phyloP scores from a whole-genome alignment of 1,139 yeast genomes.

The Hemisphaericaspora subhashii region DNA sequence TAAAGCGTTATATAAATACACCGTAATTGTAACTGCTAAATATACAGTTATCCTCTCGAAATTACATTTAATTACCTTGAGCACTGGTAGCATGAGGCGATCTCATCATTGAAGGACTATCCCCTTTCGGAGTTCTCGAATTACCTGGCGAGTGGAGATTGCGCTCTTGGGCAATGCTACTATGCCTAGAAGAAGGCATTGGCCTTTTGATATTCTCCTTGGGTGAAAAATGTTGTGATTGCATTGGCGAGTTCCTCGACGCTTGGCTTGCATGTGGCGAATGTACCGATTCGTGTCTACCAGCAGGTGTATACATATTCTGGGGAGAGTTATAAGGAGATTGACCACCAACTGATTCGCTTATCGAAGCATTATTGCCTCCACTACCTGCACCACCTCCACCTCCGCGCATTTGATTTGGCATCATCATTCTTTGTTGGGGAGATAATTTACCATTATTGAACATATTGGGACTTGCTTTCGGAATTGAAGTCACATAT shows the following conservation, averaged over 20 bases:
- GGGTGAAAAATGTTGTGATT: slow-evolving; percentile 21
- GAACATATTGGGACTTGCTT: slow-evolving; percentile 5
- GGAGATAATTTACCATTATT: slow-evolving; percentile 5
- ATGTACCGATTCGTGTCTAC: slow-evolving; percentile 6
- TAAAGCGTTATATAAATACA: slow-evolving; percentile 1
- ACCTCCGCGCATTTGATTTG: slow-evolving; percentile 6
- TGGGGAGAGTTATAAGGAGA: slow-evolving; percentile 28
- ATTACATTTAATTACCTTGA: not conserved
- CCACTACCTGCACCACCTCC: not conserved
- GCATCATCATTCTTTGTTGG: slow-evolving; percentile 9
- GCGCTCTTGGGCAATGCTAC: slow-evolving; percentile 4
- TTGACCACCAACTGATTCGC: slow-evolving; percentile 2
- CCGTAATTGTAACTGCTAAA: no score
- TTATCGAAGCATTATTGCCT: not conserved
- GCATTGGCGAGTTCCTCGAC: slow-evolving; percentile 29
- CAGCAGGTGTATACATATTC: slow-evolving; percentile 18
- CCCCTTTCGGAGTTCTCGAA: slow-evolving; percentile 7
- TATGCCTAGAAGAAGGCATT: slow-evolving; percentile 7
- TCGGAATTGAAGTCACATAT: slow-evolving; percentile 10
- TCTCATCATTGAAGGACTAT: slow-evolving; percentile 10
- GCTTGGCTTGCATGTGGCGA: slow-evolving; percentile 16
- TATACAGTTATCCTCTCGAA: no score
- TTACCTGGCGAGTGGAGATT: not conserved
- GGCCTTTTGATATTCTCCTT: slow-evolving; percentile 15
- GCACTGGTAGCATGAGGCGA: slow-evolving; percentile 7